A percentile compares a stretch with the other conserved stretches of the same genome.
These are phyloP conservation scores for Boletus holoroseus DNA, from an alignment of 1,284 basidiomycete species.

Conservation along the genomic window DNA sequence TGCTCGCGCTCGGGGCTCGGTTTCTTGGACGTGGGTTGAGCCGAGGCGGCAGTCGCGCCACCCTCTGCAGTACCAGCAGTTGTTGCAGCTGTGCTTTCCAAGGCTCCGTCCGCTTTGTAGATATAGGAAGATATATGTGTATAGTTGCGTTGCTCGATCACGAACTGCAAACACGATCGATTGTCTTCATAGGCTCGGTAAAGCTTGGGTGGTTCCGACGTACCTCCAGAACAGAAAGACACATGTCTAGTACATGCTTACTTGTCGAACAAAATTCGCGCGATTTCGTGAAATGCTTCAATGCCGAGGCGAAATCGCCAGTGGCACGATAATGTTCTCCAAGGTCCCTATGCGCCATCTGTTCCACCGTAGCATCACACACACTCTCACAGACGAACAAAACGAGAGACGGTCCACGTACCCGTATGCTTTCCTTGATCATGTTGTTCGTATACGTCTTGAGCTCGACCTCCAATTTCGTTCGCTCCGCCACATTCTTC, in stretches of 20 bases:
- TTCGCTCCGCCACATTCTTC: conserved; percentile 59
- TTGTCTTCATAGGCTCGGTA: not conserved
- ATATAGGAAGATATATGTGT: conserved; percentile 80
- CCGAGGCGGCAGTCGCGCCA: conserved; percentile 16
- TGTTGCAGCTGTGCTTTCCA: conserved; percentile 53
- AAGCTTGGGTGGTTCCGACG: not conserved
- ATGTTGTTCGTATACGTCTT: conserved; percentile 87
- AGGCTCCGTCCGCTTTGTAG: conserved; percentile 84
- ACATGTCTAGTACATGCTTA: conserved; percentile 84
- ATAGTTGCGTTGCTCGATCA: conserved; percentile 80
- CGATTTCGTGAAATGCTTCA: conserved; percentile 78
- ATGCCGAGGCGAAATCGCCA: conserved; percentile 64
- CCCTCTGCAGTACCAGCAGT: conserved; percentile 21
- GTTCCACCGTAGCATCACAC: too few species aligned
- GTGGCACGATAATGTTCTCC: conserved; percentile 67
- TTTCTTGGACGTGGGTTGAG: conserved; percentile 40
- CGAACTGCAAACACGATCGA: conserved; percentile 43
- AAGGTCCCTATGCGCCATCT: conserved; percentile 80
- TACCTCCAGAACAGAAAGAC: conserved; percentile 73
- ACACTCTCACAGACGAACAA: not conserved
- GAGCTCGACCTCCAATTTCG: conserved; percentile 80
- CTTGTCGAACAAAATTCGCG: conserved; percentile 83
- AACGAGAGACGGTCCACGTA: conserved; percentile 27
- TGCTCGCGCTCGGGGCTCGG: conserved; percentile 51
- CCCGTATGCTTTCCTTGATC: conserved; percentile 92